Conservation (phyloP, 176 grass and related monocot genomes). For the Musa itinerans region DNA sequence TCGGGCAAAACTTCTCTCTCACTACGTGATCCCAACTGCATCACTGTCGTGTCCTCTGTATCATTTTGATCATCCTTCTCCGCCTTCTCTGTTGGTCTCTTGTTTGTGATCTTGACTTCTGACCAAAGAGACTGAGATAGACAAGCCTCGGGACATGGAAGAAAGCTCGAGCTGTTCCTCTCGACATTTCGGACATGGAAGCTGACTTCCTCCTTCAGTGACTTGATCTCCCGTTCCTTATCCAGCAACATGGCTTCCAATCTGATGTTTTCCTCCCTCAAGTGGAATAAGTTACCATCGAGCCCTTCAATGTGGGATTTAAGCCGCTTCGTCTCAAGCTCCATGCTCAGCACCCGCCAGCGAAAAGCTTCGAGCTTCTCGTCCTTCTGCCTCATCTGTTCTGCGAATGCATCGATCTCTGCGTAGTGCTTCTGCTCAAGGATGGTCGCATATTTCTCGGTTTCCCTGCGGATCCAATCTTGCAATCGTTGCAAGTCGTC, state of each 20-base stretch:
- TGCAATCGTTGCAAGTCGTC: slow-evolving; percentile 51
- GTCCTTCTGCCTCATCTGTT: slow-evolving; percentile 69
- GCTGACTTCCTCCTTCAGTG: slow-evolving; percentile 35
- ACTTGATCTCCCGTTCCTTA: slow-evolving; percentile 33
- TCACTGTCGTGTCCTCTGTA: background rate
- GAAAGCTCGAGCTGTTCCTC: background rate
- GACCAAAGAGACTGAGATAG: slow-evolving; percentile 8
- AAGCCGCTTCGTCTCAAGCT: slow-evolving; percentile 42
- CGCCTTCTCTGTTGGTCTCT: background rate
- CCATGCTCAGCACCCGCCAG: slow-evolving; percentile 57
- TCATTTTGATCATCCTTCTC: background rate
- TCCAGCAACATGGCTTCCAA: slow-evolving; percentile 36
- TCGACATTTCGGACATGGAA: background rate
- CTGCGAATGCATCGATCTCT: slow-evolving; percentile 79
- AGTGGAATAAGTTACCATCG: slow-evolving; percentile 35
- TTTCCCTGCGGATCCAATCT: slow-evolving; percentile 74
- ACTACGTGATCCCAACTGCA: background rate
- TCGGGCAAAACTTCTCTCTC: background rate
- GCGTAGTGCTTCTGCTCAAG: slow-evolving; percentile 43
- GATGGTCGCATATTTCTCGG: slow-evolving; percentile 50
- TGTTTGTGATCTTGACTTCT: slow-evolving; percentile 9
- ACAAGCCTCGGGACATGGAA: background rate
- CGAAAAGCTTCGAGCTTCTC: slow-evolving; percentile 63
- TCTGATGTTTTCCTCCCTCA: slow-evolving; percentile 25
- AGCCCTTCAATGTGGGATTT: slow-evolving; percentile 51